Percentiles rank a stretch among this genome's conserved stretches.
phyloP scores from a whole-genome alignment of 768 basidiomycete genomes.

The Naganishia friedmannii region DNA sequence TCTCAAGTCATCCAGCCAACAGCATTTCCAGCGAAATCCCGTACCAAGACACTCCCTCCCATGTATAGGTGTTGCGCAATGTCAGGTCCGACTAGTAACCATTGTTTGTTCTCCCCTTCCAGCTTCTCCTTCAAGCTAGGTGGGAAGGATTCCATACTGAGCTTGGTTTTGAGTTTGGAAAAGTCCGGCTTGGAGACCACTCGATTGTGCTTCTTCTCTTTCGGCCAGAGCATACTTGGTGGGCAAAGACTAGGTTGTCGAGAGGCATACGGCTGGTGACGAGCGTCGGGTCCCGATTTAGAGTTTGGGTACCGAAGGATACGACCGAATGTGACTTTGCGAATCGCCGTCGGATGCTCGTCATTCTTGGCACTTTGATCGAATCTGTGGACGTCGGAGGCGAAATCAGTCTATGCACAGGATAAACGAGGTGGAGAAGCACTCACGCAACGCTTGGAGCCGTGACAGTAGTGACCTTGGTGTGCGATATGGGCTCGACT shows the following conservation, averaged over 20 bases:
- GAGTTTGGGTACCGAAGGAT: background rate
- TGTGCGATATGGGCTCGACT: background rate
- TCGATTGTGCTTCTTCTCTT: background rate
- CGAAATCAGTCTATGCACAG: background rate
- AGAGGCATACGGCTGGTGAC: slow-evolving; percentile 7
- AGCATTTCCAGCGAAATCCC: slow-evolving; percentile 27
- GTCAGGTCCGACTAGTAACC: slow-evolving; percentile 31
- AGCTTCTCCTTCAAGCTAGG: slow-evolving; percentile 9
- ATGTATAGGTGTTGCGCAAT: slow-evolving; percentile 29
- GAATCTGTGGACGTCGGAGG: background rate
- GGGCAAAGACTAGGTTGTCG: background rate
- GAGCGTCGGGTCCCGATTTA: background rate
- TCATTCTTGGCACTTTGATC: background rate
- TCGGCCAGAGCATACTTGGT: background rate
- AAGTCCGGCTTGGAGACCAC: background rate
- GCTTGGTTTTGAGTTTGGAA: too few relatives aligned
- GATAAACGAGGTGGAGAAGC: background rate
- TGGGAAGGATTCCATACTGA: background rate
- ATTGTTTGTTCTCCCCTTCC: slow-evolving; percentile 10
- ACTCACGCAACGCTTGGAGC: background rate
- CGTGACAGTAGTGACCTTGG: background rate
- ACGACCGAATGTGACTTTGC: background rate
- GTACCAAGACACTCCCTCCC: slow-evolving; percentile 29
- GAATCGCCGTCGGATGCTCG: background rate
- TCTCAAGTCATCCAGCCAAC: slow-evolving; percentile 31